Evolutionary conservation across 148 eudicot genomes (phyloP).

Genomic region (Camellia granthamiana): DNA sequence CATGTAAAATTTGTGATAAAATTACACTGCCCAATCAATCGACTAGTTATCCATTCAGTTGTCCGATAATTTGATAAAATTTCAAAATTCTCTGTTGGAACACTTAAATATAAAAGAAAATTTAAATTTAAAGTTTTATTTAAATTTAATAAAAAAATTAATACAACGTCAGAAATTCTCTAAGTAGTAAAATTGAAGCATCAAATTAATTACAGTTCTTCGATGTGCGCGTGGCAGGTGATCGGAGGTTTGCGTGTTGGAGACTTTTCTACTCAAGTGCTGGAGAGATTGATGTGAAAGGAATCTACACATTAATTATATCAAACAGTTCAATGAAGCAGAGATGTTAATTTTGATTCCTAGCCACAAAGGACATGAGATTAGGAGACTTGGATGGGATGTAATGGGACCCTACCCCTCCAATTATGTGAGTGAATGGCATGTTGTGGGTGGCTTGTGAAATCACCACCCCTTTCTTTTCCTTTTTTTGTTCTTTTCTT

Average conservation of each 20-base stretch:
- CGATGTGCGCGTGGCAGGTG: neutral
- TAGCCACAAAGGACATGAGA: neutral
- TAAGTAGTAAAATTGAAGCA: too few relatives aligned
- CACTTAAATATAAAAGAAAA: too few relatives aligned
- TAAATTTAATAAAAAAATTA: too few relatives aligned
- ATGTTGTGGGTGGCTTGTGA: neutral
- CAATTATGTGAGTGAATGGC: neutral
- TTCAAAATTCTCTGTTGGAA: neutral
- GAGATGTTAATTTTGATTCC: neutral
- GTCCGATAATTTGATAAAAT: too few relatives aligned
- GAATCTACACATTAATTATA: neutral
- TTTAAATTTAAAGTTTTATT: too few relatives aligned
- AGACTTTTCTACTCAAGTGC: neutral
- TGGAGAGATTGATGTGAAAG: neutral
- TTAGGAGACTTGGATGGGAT: too few relatives aligned
- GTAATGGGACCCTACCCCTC: neutral
- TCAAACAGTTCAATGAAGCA: neutral
- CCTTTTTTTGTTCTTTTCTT: too few relatives aligned
- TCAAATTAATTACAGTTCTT: neutral
- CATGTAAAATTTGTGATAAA: neutral
- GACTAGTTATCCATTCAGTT: neutral
- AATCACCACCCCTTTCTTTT: neutral
- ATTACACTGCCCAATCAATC: neutral
- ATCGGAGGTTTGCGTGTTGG: neutral
- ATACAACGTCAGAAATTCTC: neutral